Evolutionary conservation across 495 filamentous ascomycete species (phyloP), one percentile per base, ranked within the genome.

Genomic region (Penicillium cataractarum): DNA sequence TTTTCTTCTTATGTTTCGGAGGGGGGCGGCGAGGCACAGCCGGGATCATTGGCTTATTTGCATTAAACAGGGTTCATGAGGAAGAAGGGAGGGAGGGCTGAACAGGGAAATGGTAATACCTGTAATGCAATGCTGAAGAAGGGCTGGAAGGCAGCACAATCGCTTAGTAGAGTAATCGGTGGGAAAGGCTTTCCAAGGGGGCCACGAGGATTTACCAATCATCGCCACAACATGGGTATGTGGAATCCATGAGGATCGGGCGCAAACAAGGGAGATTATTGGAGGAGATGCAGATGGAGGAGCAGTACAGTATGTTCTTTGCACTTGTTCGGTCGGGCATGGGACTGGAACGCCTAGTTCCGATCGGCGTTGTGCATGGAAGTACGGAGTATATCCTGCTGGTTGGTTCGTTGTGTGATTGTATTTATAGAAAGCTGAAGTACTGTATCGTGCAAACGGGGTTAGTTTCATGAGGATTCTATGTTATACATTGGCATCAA

Each of bases 141-240:
- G 42, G 42, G 42, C 42, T 24, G 42, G 7, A n/a, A 46, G 19
- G 8, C 42, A 22, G 42, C 42, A 46, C 21, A 12, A 22, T 46
- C 19, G 19, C 42, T 46, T 21, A 24, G 42, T 46, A 21, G 3
- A 12, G 42, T 22, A 46, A 22, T 46, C 42, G 42, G 42, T 50
- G 22, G 46, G 46, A 27, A 29, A 3, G 0, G 3, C 29, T 50
- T 4, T 4, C 9, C 15, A 50, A 50, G 46, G 46, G 13, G 46
- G 12, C 46, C 46, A 50, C 46, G 46, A 50, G 46, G 46, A 9
- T 46, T n/a, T 9, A 21, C 24, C 46, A 13, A 29, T 50, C 15
- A 50, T 50, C 24, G 46, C 46, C 46, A 50, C 46, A 46, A 46
- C 42, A 46, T 29, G 46, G 15, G 46, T 26, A 50, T 50, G 46